Conservation (phyloP, 2,329 filamentous ascomycete species). For the Coleophoma crateriformis region DNA sequence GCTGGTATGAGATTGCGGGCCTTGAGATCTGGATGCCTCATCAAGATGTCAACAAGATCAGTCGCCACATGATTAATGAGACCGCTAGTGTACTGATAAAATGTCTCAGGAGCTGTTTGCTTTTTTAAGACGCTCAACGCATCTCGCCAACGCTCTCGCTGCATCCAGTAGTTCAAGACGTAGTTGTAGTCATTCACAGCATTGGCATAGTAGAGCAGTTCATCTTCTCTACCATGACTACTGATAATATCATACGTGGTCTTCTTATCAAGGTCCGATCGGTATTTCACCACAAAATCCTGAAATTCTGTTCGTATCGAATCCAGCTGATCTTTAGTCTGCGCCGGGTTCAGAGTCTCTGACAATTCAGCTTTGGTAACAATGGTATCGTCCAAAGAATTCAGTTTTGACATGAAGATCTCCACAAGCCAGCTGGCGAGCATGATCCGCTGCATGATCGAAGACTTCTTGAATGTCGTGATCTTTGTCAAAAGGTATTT, state of each 20-base stretch:
- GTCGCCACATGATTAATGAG: conserved; percentile 83
- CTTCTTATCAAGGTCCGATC: conserved; percentile 79
- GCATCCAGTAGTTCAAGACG: conserved; percentile 94
- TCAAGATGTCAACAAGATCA: conserved; percentile 90
- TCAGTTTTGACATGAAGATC: conserved; percentile 95
- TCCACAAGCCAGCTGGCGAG: conserved; percentile 93
- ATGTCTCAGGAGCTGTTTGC: conserved; percentile 87
- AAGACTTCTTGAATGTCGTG: conserved; percentile 72
- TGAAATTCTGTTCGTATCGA: conserved; percentile 74
- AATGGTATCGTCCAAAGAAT: conserved; percentile 89
- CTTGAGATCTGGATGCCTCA: conserved; percentile 82
- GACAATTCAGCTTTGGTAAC: conserved; percentile 79
- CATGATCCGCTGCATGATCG: conserved; percentile 91
- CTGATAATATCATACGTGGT: conserved; percentile 95
- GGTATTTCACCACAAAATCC: conserved; percentile 81
- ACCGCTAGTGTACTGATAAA: conserved; percentile 96
- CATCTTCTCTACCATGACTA: conserved; percentile 89
- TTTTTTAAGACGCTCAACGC: conserved; percentile 85
- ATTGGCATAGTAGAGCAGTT: conserved; percentile 86
- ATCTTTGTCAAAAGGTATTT: conserved; percentile 87
- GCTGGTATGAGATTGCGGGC: conserved; percentile 88
- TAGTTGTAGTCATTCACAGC: conserved; percentile 90
- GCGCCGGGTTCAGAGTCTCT: conserved; percentile 63
- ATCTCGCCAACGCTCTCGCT: conserved; percentile 86
- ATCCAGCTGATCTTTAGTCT: conserved; percentile 67